Conservation (phyloP, 1,284 basidiomycete species). For the Apiotrichum veenhuisii region DNA sequence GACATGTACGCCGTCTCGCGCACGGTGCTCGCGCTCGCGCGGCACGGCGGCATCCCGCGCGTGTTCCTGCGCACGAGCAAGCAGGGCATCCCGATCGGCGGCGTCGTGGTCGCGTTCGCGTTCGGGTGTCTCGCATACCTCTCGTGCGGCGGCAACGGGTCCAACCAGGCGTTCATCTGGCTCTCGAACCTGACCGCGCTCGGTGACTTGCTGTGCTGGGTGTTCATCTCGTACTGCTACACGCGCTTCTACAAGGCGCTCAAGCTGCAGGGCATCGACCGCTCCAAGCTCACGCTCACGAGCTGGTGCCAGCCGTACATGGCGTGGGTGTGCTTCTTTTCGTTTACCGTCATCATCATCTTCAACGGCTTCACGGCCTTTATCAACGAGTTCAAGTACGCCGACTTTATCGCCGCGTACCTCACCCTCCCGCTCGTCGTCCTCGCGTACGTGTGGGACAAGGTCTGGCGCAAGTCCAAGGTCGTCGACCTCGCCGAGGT, state of each 20-base stretch:
- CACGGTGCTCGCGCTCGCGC: constrained; percentile 52
- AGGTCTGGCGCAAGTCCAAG: constrained; percentile 3
- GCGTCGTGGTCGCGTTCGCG: constrained; percentile 62
- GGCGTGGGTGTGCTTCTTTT: constrained; percentile 8
- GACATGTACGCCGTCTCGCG: constrained; percentile 54
- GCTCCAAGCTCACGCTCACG: constrained; percentile 61
- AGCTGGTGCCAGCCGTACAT: constrained; percentile 51
- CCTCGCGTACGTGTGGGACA: constrained; percentile 1
- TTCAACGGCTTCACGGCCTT: constrained; percentile 14
- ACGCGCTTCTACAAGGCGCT: constrained; percentile 68
- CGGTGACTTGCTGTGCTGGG: constrained; percentile 65
- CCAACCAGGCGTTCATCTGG: constrained; percentile 67
- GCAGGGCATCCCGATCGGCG: constrained; percentile 62
- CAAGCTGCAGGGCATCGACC: constrained; percentile 59
- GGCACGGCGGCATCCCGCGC: constrained; percentile 58
- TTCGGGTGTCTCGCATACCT: constrained; percentile 57
- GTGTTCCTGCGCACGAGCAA: constrained; percentile 59
- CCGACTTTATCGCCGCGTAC: constrained; percentile 10
- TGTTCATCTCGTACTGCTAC: constrained; percentile 70
- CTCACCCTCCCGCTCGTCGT: constrained; percentile 10
- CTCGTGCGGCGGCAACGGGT: constrained; percentile 55
- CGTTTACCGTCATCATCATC: constrained; percentile 8
- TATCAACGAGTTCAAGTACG: constrained; percentile 25
- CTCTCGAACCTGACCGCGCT: constrained; percentile 59
- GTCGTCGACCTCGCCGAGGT: constrained; percentile 13